Base-by-base conservation (phyloP, 768 basidiomycete species). In the Termitomyces sp. region DNA sequence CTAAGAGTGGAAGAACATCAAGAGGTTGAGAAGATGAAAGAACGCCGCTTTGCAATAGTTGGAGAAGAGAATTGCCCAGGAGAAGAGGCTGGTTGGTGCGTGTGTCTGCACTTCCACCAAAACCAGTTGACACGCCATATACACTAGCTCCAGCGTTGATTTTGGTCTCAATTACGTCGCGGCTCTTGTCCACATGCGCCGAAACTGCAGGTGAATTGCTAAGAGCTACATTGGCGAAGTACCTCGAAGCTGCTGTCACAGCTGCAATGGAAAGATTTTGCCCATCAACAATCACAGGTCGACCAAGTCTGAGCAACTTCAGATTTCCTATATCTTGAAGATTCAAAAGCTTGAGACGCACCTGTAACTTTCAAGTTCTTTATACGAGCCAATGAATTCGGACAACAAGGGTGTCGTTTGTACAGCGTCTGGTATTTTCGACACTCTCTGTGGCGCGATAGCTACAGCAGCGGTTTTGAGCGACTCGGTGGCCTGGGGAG, bases 101-200 rank as follows among this genome's bases (percentile, higher is more conserved):
- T 1, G 91, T 93, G 68, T 92, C 88, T 12, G 92, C 92, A 64
- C 86, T 88, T n/a, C 91, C 92, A 41, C 92, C 92, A 64, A 91
- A 94, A 46, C 92, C 92, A 36, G 80, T 83, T 2, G 88, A 88
- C 42, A 94, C 87, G 24, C 92, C 92, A 63, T 94, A 94, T 20
- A 94, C 79, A 61, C 87, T 89, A 52, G 82, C 78, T 10, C 85
- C 84, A 4, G 77, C 74, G 22, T 80, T 78, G 39, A 93, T 79
- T 69, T 92, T 92, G 63, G 79, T 77, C 22, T 79, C 73, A 44
- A 93, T 83, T 57, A 86, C 79, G 47, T 78, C 71, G 37, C 87
- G 84, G 62, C 86, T 84, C 61, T 80, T 82, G 5, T 24, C 12
- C 20, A 43, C 22, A n/a, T 18, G 4, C 5, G 74, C 72, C 60